phyloP scores from a whole-genome alignment of 2,329 filamentous ascomycete species.

The Ophiostoma sp. region DNA sequence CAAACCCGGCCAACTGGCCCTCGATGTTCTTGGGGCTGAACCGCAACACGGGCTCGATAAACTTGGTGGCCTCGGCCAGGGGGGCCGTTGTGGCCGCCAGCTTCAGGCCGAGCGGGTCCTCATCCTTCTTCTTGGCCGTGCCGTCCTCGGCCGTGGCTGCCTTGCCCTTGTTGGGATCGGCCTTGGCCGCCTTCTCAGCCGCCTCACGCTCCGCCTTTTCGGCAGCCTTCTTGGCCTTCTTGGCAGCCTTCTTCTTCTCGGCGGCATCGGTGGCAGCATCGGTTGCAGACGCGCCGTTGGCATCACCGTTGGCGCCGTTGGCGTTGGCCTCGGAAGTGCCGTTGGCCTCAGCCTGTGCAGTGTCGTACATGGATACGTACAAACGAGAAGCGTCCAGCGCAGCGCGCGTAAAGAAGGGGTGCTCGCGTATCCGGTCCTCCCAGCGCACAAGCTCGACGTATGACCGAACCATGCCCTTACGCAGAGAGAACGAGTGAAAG shows the following conservation, averaged over 20 bases:
- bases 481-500: constrained; percentile 95
- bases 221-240: constrained; percentile 66
- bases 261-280: constrained; percentile 42
- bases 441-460: constrained; percentile 96
- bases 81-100: constrained; percentile 77
- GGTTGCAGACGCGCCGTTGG: constrained; percentile 36
- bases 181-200: constrained; percentile 72
- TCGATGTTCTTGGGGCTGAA: constrained; percentile 75
- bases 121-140: constrained; percentile 78
- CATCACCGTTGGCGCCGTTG: constrained; percentile 37
- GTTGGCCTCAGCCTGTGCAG: constrained; percentile 42
- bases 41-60: constrained; percentile 73
- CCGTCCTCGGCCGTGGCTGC: constrained; percentile 51
- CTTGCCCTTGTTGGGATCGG: constrained; percentile 74
- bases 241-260: constrained; percentile 33
- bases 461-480: constrained; percentile 90
- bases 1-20: constrained; percentile 79
- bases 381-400: constrained; percentile 75
- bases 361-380: constrained; percentile 74
- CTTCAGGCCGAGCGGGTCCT: constrained; percentile 77
- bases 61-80: constrained; percentile 80
- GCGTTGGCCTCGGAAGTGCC: constrained; percentile 53
- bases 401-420: constrained; percentile 85
- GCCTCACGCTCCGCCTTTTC: constrained; percentile 91
- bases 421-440: constrained; percentile 86